phyloP scores from a whole-genome alignment of 148 eudicot species.

The Amaranthus palmeri region DNA sequence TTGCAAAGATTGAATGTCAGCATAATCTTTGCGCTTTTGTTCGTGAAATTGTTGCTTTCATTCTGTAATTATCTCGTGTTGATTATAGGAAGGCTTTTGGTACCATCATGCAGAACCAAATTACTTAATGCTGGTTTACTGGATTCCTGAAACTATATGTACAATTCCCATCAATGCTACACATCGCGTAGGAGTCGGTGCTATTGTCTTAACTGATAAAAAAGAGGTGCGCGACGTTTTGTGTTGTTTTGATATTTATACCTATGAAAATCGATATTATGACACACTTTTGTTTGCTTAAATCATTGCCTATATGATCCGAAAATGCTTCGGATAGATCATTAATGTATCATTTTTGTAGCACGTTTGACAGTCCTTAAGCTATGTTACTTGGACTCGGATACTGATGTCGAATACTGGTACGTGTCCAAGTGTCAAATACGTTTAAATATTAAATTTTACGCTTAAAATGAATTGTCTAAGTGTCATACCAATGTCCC shows the following conservation, averaged over 20 bases:
- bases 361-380: neutral
- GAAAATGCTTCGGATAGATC: neutral
- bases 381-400: no score
- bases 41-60: conserved; percentile 5
- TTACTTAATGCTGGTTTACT: conserved; percentile 75
- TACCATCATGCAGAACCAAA: conserved; percentile 84
- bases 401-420: no score
- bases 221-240: conserved; percentile 45
- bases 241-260: neutral
- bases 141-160: conserved; percentile 60
- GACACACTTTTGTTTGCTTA: neutral
- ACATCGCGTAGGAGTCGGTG: conserved; percentile 73
- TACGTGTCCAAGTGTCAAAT: no score
- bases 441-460: no score
- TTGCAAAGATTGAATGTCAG: neutral
- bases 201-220: conserved; percentile 61
- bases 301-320: neutral
- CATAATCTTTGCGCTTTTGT: neutral
- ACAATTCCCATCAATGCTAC: conserved; percentile 82
- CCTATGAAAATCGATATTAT: neutral
- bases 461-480: no score
- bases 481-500: no score
- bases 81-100: conserved; percentile 71
- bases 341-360: neutral
- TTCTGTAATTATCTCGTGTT: conserved; percentile 21